Conservation (phyloP, 345 rosid species). For the Psidium friedrichsthalianum region DNA sequence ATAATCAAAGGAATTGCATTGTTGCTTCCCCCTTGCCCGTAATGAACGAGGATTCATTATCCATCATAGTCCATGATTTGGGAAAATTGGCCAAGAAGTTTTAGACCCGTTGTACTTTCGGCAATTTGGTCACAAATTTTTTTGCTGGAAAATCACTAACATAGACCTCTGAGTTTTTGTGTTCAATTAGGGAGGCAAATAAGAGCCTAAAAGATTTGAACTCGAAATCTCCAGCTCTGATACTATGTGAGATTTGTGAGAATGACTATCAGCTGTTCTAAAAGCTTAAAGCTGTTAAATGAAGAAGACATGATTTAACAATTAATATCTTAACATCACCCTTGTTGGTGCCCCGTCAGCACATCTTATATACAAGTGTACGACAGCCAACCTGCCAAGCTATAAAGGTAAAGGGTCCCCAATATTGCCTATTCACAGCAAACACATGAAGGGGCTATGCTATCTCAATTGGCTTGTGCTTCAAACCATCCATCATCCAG, state of each 20-base stretch:
- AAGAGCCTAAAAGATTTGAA: too few relatives aligned
- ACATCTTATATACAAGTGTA: not conserved
- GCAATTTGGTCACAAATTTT: too few relatives aligned
- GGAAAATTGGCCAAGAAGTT: too few relatives aligned
- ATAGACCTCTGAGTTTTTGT: too few relatives aligned
- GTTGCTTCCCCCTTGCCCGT: not conserved
- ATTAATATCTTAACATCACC: not conserved
- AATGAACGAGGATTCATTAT: not conserved
- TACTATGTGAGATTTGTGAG: too few relatives aligned
- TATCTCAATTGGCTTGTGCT: not conserved
- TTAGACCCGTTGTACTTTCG: too few relatives aligned
- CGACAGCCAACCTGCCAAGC: not conserved
- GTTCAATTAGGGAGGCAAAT: too few relatives aligned
- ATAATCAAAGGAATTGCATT: not conserved
- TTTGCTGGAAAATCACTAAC: too few relatives aligned
- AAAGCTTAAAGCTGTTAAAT: too few relatives aligned
- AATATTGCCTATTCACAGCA: not conserved
- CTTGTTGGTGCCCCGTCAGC: not conserved
- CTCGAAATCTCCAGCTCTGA: too few relatives aligned
- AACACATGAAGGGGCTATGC: not conserved
- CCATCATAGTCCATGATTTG: not conserved
- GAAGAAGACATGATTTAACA: too few relatives aligned
- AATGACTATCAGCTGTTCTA: too few relatives aligned
- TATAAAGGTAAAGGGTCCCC: not conserved
- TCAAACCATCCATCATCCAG: not conserved